phyloP scores from a whole-genome alignment of 495 filamentous ascomycete genomes.

The Alectoria sarmentosa region DNA sequence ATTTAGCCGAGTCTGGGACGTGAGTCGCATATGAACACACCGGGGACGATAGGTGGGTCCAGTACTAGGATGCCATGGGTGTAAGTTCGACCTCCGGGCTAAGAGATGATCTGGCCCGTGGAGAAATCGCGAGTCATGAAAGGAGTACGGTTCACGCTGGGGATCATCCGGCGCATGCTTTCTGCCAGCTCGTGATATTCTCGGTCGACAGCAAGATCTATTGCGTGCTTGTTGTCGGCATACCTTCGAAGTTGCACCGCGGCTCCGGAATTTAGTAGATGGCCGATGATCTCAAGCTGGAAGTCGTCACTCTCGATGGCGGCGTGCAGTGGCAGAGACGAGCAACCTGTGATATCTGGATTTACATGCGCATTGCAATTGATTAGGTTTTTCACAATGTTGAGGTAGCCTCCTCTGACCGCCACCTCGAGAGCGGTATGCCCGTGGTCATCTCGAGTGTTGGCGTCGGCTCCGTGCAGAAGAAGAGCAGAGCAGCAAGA shows the following conservation, averaged over 20 bases:
- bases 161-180: not conserved
- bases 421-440: constrained; percentile 12
- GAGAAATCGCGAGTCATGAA: not conserved
- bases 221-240: not conserved
- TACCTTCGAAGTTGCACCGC: not conserved
- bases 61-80: not conserved
- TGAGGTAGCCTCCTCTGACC: not conserved
- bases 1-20: not conserved
- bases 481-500: not conserved
- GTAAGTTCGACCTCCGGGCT: not conserved
- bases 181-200: not conserved
- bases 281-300: constrained; percentile 4
- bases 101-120: not conserved
- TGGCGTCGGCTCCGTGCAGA: not conserved
- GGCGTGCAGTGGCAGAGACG: constrained; percentile 11
- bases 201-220: constrained; percentile 3
- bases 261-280: constrained; percentile 2
- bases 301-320: constrained; percentile 7
- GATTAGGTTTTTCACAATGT: not conserved
- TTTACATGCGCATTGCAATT: not conserved
- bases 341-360: not conserved
- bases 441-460: constrained; percentile 3
- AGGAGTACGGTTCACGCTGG: not conserved
- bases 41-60: not conserved
- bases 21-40: not conserved